phyloP scores from a whole-genome alignment of 2,329 filamentous ascomycete species.

The Lasiodiplodia theobromae region DNA sequence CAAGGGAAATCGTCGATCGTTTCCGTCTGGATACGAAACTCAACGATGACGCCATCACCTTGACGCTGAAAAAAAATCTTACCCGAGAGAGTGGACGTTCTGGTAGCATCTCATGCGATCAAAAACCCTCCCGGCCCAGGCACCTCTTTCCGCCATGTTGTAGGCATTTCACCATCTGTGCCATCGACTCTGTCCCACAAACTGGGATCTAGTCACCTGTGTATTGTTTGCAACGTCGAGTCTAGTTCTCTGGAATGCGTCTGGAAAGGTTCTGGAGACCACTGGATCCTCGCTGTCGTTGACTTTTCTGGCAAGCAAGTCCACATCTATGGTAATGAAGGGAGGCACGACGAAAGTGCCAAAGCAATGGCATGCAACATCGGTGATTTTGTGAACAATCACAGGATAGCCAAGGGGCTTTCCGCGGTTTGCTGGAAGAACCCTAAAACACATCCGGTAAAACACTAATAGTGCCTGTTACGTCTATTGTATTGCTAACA shows the following conservation, averaged over 20 bases:
- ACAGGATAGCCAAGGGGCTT: neutral
- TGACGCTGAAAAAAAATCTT: neutral
- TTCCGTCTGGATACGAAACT: neutral
- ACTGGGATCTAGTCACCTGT: neutral
- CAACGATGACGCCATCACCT: neutral
- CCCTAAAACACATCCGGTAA: neutral
- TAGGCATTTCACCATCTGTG: too few species aligned
- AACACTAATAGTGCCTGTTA: neutral
- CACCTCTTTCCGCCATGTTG: neutral
- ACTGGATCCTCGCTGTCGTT: constrained; percentile 1
- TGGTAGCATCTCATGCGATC: constrained; percentile 5
- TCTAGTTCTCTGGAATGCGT: neutral
- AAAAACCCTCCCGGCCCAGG: neutral
- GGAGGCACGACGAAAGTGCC: neutral
- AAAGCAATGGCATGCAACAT: neutral
- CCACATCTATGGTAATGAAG: neutral
- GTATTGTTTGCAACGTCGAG: constrained; percentile 1
- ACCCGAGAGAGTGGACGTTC: neutral
- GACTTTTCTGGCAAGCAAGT: neutral
- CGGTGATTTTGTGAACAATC: constrained; percentile 2
- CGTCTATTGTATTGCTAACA: neutral
- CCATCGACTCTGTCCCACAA: neutral
- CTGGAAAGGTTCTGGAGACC: neutral
- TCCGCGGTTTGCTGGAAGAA: neutral
- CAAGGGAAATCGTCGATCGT: neutral